Evolutionary conservation across 345 rosid species (phyloP), one percentile per base, ranked within the genome.

Genomic region (Chamaenerion angustifolium): DNA sequence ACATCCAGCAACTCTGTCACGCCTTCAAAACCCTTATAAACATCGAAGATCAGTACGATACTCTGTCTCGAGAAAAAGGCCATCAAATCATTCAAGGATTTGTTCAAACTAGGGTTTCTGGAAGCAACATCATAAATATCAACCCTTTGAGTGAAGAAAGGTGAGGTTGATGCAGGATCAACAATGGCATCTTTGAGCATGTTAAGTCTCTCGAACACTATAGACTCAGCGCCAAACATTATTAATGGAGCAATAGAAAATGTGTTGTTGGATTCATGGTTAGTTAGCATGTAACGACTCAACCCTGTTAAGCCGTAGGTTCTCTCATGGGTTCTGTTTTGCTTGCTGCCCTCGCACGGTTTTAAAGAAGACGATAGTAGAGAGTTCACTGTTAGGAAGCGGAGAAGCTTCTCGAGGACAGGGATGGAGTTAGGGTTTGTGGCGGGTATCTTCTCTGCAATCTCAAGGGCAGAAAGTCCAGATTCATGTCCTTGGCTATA

Each of bases 1-100:
- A 55, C 56, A 48, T 62, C 60, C 51, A 55, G 17, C 60, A 62
- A 17, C 31, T 55, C 60, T 2, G 7, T 31, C 37, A 62, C 45
- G 21, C 25, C 45, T 12, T 62, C 42, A 11, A 55, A 56, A 12
- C 52, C 52, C 27, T 48, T 48, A 40, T 48, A 48, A 2, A 13
- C 11, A 12, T 13, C 52, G 37, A 48, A 48, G 6, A 48, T 40
- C 52, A 3, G 23, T 1, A 11, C 25, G 12, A 46, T 12, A 17
- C 23, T 4, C 3, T 19, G 23, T 11, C 35, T 10, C 10, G 52
- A 11, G 37, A 31, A 48, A 16, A 48, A 48, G 12, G 40, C 12
- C 52, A 48, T 48, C 8, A 48, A 3, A 0, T 48, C 52, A 23
- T 48, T 48, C 37, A 48, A 48, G 40, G 52, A 48, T 16, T 48